Percentiles rank a stretch among this genome's conserved stretches.
phyloP scores from a whole-genome alignment of 2,329 filamentous ascomycete species.

The Fusarium duplospermum region DNA sequence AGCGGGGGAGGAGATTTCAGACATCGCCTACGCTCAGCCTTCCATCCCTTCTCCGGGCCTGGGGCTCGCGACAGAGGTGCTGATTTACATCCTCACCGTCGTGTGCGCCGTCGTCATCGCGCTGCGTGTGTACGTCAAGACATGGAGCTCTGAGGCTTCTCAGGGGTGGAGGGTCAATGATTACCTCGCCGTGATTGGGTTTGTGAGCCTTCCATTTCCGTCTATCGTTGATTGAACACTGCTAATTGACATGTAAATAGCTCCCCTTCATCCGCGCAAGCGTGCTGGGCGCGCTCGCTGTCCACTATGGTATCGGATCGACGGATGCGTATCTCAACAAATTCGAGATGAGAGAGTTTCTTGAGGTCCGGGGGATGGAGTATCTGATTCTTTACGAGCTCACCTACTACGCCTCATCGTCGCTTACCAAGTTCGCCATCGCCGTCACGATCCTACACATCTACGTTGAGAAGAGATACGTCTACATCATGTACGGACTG shows the following conservation, averaged over 20 bases:
- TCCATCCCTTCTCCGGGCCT: constrained; percentile 6
- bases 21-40: constrained; percentile 13
- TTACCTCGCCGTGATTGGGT: constrained; percentile 18
- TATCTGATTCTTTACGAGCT: constrained; percentile 23
- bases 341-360: constrained; percentile 10
- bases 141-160: not conserved
- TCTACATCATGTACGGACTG: constrained; percentile 20
- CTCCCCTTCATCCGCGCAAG: constrained; percentile 22
- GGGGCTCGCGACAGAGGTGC: constrained; percentile 7
- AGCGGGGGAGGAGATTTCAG: constrained; percentile 13
- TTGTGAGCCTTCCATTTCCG: constrained; percentile 15
- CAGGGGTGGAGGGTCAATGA: constrained; percentile 27
- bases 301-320: constrained; percentile 23
- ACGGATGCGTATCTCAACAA: constrained; percentile 9
- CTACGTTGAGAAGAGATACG: constrained; percentile 21
- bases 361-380: constrained; percentile 22
- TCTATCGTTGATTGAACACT: not conserved
- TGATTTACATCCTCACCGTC: constrained; percentile 15
- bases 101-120: constrained; percentile 3
- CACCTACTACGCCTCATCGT: constrained; percentile 19
- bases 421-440: constrained; percentile 27
- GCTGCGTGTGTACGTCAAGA: constrained; percentile 9
- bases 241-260: not conserved
- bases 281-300: constrained; percentile 10
- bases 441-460: constrained; percentile 29